A percentile compares a stretch with the other conserved stretches of the same genome.
Conservation (phyloP, 352 stramenopile species). For the Thraustochytrium sp. region DNA sequence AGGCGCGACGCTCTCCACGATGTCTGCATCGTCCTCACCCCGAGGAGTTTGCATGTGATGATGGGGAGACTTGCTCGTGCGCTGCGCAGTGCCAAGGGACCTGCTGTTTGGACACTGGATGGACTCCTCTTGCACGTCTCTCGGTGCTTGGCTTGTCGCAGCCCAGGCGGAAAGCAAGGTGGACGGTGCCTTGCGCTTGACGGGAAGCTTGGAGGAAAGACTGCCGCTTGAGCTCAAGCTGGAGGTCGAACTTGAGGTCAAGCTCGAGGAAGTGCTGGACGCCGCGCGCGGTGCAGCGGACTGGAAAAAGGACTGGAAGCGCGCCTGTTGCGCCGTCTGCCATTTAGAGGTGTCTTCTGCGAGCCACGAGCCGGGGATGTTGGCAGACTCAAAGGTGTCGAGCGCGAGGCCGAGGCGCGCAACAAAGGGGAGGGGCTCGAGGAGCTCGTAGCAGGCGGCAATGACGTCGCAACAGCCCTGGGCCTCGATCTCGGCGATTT, state of each 20-base stretch:
- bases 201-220: no score
- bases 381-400: slow-evolving; percentile 14
- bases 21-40: no score
- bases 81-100: no score
- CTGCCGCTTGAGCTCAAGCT: slow-evolving; percentile 9
- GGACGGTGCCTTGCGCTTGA: no score
- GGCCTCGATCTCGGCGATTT: background rate
- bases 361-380: slow-evolving; percentile 11
- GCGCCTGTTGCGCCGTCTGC: background rate
- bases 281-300: background rate
- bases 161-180: no score
- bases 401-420: background rate
- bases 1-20: no score
- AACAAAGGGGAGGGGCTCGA: background rate
- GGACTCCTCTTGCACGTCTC: no score
- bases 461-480: background rate
- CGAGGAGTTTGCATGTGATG: no score
- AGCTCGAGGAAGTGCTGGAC: background rate
- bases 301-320: slow-evolving; percentile 17
- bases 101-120: no score
- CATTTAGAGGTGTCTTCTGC: background rate
- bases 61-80: no score
- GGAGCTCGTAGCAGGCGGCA: background rate
- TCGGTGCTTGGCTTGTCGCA: no score
- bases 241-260: background rate